Evolutionary conservation across 148 eudicot species (phyloP), one percentile per base, ranked within the genome.

Genomic region (Agrostemma githago): DNA sequence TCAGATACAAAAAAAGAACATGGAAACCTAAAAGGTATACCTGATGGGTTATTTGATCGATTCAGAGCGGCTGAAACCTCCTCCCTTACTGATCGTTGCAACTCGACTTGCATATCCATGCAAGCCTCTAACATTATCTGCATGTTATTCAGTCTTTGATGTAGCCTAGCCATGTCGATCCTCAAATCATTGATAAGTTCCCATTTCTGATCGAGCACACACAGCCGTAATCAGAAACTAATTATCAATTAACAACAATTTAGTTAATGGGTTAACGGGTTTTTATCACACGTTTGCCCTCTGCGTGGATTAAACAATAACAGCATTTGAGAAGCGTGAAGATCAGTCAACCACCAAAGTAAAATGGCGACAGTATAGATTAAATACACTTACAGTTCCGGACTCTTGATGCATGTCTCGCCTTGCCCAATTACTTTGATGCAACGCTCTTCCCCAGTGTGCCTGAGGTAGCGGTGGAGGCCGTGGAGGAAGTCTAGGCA

Each of bases 81-180:
- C 82, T 91, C 93, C 51, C 84, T 79, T 3, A 94, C 84, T 14
- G 91, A 76, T 41, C 92, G 89, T 72, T 92, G 98, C 84, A 95
- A 75, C 82, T 92, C 98, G 54, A 88, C 78, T 82, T 95, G 97
- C 93, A 92, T 90, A 72, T 86, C 90, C 96, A 95, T 92, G 86
- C 96, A 95, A 66, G 97, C 80, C 70, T 95, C 97, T 66, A 95
- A 84, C 96, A 90, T 90, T 69, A 80, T 86, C 80, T 95, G 96
- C 98, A 95, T 95, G 77, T 81, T 84, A 72, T 84, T 83, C 88
- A 95, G 70, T 78, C 93, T 81, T 77, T 95, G 97, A 76, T 92
- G 88, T 72, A 95, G 96, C 80, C 85, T 83, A 46, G 84, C 89
- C 93, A 95, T 87, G 82, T 95, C 97, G 54, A 85, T 84, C 79